Evolutionary conservation across 148 eudicot species (phyloP), one percentile per base, ranked within the genome.

Genomic region (Cornus kousa): DNA sequence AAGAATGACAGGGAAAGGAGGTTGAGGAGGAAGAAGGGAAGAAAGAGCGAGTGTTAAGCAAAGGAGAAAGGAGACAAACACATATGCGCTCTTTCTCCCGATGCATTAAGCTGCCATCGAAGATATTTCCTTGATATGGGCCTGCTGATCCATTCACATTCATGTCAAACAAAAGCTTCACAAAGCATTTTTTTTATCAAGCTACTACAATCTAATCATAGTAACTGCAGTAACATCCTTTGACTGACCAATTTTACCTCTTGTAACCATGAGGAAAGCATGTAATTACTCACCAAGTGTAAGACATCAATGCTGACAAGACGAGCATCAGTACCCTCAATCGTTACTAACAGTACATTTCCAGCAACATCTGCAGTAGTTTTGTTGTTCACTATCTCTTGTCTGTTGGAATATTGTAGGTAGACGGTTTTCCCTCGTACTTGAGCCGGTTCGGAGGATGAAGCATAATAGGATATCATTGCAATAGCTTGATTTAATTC

Each of bases 61-160:
- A 93, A 87, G 93, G 95, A 93, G 94, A 94, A 96, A 96, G 91
- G 89, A 96, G 84, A 96, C 99, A 92, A 96, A 96, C 99, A 94
- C 93, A 88, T 94, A 91, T 89, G 92, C 85, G 95, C 93, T 90
- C 91, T 93, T 95, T 93, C 97, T 87, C 95, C 97, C 81, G 84
- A 90, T 84, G 93, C 94, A 92, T 73, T 91, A 90, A 92, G 99
- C 99, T 92, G 95, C 99, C 99, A 96, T 88, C 82, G 92, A 89
- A 93, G 99, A 89, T 86, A 90, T 83, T 85, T 93, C 98, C 97
- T 96, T 90, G 88, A 84, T 79, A 92, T 86, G 84, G 83, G 88
- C 98, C 99, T 96, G 98, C 97, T 91, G 98, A 96, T 93, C 87
- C 94, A 94, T 91, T 90, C 86, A 92, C 90, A 87, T 90, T 91